These are phyloP conservation scores for Aspergillus sp. DNA, from an alignment of 2,329 filamentous ascomycete genomes.

Conservation along the genomic window DNA sequence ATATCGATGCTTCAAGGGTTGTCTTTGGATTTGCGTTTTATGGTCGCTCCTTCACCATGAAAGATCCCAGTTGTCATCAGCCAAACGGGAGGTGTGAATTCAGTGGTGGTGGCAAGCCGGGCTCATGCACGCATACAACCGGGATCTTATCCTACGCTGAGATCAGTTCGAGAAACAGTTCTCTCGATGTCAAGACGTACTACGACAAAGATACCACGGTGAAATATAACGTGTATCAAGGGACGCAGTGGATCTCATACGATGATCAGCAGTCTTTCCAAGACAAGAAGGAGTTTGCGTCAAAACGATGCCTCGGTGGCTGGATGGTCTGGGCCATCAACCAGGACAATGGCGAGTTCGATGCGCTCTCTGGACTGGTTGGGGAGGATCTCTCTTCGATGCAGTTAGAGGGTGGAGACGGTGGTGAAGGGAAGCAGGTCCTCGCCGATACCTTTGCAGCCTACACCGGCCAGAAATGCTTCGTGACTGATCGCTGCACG, in stretches of 20 bases:
- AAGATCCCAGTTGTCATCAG: conserved; percentile 11
- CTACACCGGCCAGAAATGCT: conserved; percentile 24
- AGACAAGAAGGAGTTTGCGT: conserved; percentile 18
- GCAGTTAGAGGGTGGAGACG: not conserved
- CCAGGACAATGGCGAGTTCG: conserved; percentile 18
- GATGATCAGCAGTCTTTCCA: conserved; percentile 17
- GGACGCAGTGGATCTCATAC: conserved; percentile 2
- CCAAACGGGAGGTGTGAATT: conserved; percentile 4
- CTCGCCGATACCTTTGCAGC: conserved; percentile 7
- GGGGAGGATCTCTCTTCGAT: conserved; percentile 9
- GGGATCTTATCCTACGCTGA: conserved; percentile 3
- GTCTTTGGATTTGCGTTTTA: conserved; percentile 45
- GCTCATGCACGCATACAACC: conserved; percentile 42
- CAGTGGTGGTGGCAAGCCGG: not conserved
- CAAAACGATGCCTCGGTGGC: conserved; percentile 22
- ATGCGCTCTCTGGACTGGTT: conserved; percentile 15
- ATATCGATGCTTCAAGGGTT: conserved; percentile 37
- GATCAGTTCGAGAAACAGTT: not conserved
- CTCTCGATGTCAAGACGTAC: conserved; percentile 3
- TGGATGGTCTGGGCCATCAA: conserved; percentile 24
- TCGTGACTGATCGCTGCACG: conserved; percentile 17
- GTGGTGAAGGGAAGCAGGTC: not conserved
- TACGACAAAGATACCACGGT: conserved; percentile 1
- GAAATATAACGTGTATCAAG: conserved; percentile 2
- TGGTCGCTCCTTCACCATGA: conserved; percentile 31